Evolutionary conservation across 2,329 filamentous ascomycete genomes (phyloP), one percentile per base, ranked within the genome.

Genomic region (Gaeumannomyces tritici): DNA sequence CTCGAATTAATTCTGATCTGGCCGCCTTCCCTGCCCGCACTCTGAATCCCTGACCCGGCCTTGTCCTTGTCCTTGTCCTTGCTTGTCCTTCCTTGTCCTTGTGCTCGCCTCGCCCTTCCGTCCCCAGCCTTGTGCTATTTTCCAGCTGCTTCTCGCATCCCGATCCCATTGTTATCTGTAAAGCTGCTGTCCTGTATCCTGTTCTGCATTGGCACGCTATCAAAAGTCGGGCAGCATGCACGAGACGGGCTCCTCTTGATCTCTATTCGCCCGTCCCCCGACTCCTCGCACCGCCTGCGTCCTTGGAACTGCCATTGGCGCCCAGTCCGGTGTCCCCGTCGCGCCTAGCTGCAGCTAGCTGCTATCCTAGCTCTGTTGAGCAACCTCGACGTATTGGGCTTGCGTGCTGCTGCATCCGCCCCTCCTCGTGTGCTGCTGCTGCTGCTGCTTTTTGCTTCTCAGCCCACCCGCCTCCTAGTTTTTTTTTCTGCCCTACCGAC

Each of bases 381-480:
- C 18, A 21, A 24, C 42, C 42, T 51, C 42, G 42, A 51, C 42
- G 42, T 51, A 21, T 18, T 51, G 42, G 18, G 42, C 42, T 21
- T 51, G 42, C 42, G 24, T 42, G 21, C 42, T 42, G 21, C 42
- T 51, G n/a, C 21, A 51, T n/a, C 21, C 42, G 21, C 42, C 42
- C 42, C 42, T 51, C 42, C 42, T 47, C 12, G 18, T 47, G 42
- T 21, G 18, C 42, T 33, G 31, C 29, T 31, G 29, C 29, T 47
- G 21, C 42, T 51, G 42, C 15, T 51, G 42, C 42, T 21, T 24
- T 51, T 24, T n/a, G 28, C 47, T 28, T 24, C 21, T 42, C 59
- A 31, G 47, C 47, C 59, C 59, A 54, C 59, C 59, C 59, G 59
- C 59, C 59, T 55, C 55, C 59, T 55, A 59, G n/a, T 58, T 62